Conservation (phyloP, 2,329 filamentous ascomycete species). For the Helminthosporium solani region DNA sequence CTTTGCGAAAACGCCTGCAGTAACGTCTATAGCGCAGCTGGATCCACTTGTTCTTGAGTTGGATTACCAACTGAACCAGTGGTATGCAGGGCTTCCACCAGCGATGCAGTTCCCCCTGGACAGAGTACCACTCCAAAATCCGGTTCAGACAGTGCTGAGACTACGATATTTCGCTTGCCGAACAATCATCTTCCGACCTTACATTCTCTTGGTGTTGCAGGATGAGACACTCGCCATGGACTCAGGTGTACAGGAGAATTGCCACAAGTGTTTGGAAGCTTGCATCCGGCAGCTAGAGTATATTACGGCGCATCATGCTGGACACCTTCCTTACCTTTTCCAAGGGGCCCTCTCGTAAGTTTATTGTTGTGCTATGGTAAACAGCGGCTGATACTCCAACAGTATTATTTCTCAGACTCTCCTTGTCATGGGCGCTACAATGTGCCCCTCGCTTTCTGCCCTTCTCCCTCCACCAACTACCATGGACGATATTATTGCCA, state of each 20-base stretch:
- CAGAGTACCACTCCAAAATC: slow-evolving; percentile 65
- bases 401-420: slow-evolving; percentile 81
- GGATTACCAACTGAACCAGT: slow-evolving; percentile 79
- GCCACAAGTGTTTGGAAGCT: slow-evolving; percentile 78
- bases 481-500: slow-evolving; percentile 74
- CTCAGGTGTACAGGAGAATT: slow-evolving; percentile 72
- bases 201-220: slow-evolving; percentile 76
- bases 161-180: slow-evolving; percentile 82
- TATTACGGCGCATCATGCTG: slow-evolving; percentile 75
- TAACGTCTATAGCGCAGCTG: slow-evolving; percentile 69
- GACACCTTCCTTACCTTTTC: slow-evolving; percentile 83
- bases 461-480: slow-evolving; percentile 60
- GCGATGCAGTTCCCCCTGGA: slow-evolving; percentile 77
- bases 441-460: slow-evolving; percentile 70
- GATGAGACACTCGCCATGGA: slow-evolving; percentile 73
- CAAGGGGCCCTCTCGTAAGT: slow-evolving; percentile 67
- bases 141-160: slow-evolving; percentile 75
- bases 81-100: slow-evolving; percentile 76
- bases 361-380: background rate
- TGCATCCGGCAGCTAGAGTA: slow-evolving; percentile 78
- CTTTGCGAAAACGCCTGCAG: slow-evolving; percentile 41
- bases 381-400: slow-evolving; percentile 11
- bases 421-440: slow-evolving; percentile 80
- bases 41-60: slow-evolving; percentile 78
- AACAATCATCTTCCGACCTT: slow-evolving; percentile 83